Evolutionary conservation across 2,329 filamentous ascomycete species (phyloP).

Genomic region (Colletotrichum scovillei): DNA sequence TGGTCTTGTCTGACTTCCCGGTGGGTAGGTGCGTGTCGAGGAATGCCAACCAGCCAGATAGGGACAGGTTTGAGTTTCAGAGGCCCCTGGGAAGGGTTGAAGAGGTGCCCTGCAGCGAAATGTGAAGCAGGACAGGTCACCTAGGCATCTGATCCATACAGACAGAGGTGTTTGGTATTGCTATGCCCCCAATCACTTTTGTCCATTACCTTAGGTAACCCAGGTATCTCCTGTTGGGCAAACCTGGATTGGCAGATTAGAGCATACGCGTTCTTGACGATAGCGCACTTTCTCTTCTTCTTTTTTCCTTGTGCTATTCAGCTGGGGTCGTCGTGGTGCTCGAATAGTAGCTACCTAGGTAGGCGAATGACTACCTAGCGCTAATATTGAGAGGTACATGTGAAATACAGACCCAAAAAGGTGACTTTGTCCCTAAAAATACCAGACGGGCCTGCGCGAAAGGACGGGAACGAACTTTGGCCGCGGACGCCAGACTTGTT

Average conservation of each 20-base stretch:
- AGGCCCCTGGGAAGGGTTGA: slow-evolving; percentile 26
- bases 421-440: background rate
- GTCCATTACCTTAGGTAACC: too few species aligned
- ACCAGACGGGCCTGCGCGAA: background rate
- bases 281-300: background rate
- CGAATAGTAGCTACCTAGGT: background rate
- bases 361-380: background rate
- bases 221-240: background rate
- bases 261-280: background rate
- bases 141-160: background rate
- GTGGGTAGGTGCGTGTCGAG: slow-evolving; percentile 16
- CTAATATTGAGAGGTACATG: background rate
- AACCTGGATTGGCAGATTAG: background rate
- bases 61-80: slow-evolving; percentile 35
- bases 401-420: background rate
- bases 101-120: slow-evolving; percentile 15
- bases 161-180: background rate
- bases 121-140: slow-evolving; percentile 7
- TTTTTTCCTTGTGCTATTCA: background rate
- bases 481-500: slow-evolving; percentile 23
- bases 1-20: slow-evolving; percentile 12
- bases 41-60: slow-evolving; percentile 32
- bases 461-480: slow-evolving; percentile 24
- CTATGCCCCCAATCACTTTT: background rate
- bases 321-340: background rate